phyloP scores from a whole-genome alignment of 257 asterid species.

The Plantago elongata region DNA sequence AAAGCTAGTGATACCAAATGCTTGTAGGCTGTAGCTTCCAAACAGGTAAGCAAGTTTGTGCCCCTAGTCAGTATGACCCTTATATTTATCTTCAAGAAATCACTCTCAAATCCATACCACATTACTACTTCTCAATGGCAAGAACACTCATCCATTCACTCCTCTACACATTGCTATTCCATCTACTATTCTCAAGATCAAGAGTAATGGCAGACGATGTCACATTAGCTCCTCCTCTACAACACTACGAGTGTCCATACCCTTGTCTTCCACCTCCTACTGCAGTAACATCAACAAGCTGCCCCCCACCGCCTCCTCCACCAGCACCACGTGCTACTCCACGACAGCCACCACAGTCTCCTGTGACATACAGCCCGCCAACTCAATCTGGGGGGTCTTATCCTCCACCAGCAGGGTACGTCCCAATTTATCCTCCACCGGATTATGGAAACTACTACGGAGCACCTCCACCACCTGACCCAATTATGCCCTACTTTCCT shows the following conservation, averaged over 20 bases:
- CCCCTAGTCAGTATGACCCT: background rate
- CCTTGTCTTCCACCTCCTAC: slow-evolving; percentile 38
- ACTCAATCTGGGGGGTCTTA: slow-evolving; percentile 19
- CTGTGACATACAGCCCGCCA: slow-evolving; percentile 13
- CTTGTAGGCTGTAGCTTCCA: too few species aligned
- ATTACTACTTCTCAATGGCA: slow-evolving; percentile 21
- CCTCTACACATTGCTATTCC: slow-evolving; percentile 11
- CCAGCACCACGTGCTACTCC: slow-evolving; percentile 19
- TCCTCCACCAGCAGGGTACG: slow-evolving; percentile 21
- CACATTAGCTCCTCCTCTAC: slow-evolving; percentile 26
- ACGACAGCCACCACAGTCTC: slow-evolving; percentile 3
- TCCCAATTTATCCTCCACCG: slow-evolving; percentile 27
- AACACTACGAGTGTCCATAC: slow-evolving; percentile 28
- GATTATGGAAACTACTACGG: slow-evolving; percentile 20
- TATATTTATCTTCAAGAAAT: background rate
- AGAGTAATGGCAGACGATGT: slow-evolving; percentile 1
- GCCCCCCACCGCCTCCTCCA: slow-evolving; percentile 29
- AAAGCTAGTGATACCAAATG: too few species aligned
- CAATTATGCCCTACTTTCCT: slow-evolving; percentile 41
- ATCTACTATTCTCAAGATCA: slow-evolving; percentile 13
- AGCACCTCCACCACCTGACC: slow-evolving; percentile 47
- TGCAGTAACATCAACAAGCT: slow-evolving; percentile 20
- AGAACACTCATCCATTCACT: slow-evolving; percentile 6
- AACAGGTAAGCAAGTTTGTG: too few species aligned
- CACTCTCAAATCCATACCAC: background rate